These are phyloP conservation scores for Colletotrichum paranaense DNA, from an alignment of 2,329 filamentous ascomycete genomes.

Conservation along the genomic window DNA sequence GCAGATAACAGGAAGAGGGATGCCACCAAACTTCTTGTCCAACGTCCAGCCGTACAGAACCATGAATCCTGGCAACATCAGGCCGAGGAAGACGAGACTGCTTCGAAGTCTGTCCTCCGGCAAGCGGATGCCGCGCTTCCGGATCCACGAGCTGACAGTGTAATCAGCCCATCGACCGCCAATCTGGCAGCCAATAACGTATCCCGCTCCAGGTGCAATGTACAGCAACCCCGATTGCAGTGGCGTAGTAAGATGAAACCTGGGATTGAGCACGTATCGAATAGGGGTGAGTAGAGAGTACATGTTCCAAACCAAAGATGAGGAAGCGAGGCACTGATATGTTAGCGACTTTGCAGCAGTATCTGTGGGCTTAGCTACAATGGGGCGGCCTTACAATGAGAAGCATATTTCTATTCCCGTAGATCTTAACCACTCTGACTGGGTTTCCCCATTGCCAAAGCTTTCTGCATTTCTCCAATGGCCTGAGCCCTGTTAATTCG, in stretches of 20 bases:
- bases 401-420: conserved; percentile 76
- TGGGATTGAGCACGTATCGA: conserved; percentile 79
- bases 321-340: conserved; percentile 59
- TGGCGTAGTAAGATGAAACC: conserved; percentile 75
- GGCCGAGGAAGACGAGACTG: conserved; percentile 65
- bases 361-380: too few relatives aligned
- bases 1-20: conserved; percentile 73
- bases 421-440: conserved; percentile 70
- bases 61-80: conserved; percentile 71
- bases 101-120: conserved; percentile 76
- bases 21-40: conserved; percentile 61
- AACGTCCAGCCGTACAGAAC: conserved; percentile 70
- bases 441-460: conserved; percentile 76
- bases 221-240: conserved; percentile 79
- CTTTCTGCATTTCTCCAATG: conserved; percentile 59
- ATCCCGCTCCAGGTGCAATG: conserved; percentile 78
- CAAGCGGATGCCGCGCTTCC: conserved; percentile 69
- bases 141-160: conserved; percentile 73
- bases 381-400: conserved; percentile 52
- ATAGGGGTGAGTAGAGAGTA: conserved; percentile 71
- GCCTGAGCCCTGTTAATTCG: conserved; percentile 68
- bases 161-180: conserved; percentile 79
- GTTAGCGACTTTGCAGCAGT: too few relatives aligned
- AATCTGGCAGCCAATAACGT: conserved; percentile 75
- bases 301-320: conserved; percentile 80